Evolutionary conservation across 2,329 filamentous ascomycete genomes (phyloP).

Genomic region (Penicillium polonicum): DNA sequence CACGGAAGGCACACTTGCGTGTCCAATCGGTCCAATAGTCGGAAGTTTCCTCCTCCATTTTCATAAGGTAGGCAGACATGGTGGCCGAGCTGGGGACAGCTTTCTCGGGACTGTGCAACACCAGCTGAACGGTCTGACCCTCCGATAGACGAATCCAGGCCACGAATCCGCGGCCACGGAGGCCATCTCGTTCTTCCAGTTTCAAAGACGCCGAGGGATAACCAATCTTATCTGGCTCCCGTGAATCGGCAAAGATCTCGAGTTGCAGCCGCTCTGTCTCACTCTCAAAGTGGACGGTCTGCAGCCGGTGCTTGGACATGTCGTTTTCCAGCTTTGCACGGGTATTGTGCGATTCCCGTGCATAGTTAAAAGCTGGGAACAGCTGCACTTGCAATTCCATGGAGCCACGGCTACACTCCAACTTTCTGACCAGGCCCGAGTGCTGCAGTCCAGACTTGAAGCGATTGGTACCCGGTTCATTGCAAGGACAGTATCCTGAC

Average conservation of each 20-base stretch:
- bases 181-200: conserved; percentile 52
- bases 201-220: conserved; percentile 56
- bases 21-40: conserved; percentile 74
- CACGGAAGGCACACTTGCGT: conserved; percentile 66
- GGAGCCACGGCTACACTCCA: conserved; percentile 69
- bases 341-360: conserved; percentile 56
- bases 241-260: conserved; percentile 64
- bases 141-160: conserved; percentile 61
- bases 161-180: conserved; percentile 63
- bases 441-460: conserved; percentile 49
- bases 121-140: conserved; percentile 67
- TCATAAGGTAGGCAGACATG: conserved; percentile 58
- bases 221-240: conserved; percentile 48
- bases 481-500: conserved; percentile 38
- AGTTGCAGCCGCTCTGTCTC: conserved; percentile 62
- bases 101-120: conserved; percentile 62
- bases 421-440: conserved; percentile 60
- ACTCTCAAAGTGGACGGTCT: conserved; percentile 63
- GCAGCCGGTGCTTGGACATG: conserved; percentile 47
- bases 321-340: conserved; percentile 37
- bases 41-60: conserved; percentile 67
- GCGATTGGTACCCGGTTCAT: conserved; percentile 46
- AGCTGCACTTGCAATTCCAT: conserved; percentile 67
- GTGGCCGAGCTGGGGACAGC: conserved; percentile 60
- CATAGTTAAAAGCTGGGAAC: conserved; percentile 72